Evolutionary conservation across 192 early-diverging fungal species (phyloP).

Genomic region (Thamnidium elegans): DNA sequence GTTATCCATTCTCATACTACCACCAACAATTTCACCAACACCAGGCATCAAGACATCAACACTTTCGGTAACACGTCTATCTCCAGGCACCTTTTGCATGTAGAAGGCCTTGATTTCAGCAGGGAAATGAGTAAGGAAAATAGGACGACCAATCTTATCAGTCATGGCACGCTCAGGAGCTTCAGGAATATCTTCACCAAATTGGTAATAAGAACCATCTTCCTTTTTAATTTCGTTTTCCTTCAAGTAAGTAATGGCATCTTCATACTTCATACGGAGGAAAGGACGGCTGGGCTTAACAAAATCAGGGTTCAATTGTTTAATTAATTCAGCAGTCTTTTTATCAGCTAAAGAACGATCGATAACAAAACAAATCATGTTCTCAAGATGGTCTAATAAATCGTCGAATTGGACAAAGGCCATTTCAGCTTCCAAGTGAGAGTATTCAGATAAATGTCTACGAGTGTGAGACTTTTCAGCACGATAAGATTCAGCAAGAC

Average conservation of each 20-base stretch:
- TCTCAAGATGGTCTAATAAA: constrained; percentile 81
- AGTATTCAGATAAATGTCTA: constrained; percentile 94
- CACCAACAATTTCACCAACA: constrained; percentile 98
- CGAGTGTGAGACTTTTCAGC: constrained; percentile 97
- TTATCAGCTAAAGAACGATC: constrained; percentile 77
- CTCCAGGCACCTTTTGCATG: constrained; percentile 90
- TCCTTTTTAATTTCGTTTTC: constrained; percentile 87
- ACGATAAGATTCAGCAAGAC: constrained; percentile 94
- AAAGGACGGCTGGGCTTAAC: constrained; percentile 82
- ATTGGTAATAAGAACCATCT: constrained; percentile 86
- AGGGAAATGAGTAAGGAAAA: constrained; percentile 96
- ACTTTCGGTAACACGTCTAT: constrained; percentile 86
- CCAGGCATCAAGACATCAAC: constrained; percentile 98
- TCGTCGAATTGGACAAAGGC: constrained; percentile 94
- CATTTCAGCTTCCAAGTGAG: constrained; percentile 96
- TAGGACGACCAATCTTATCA: constrained; percentile 94
- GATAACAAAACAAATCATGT: constrained; percentile 78
- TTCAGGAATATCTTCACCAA: constrained; percentile 99
- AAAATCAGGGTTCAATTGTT: constrained; percentile 92
- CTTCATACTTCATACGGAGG: constrained; percentile 92
- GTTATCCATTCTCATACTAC: constrained; percentile 94
- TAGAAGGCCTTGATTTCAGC: constrained; percentile 98
- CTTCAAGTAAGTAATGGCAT: constrained; percentile 94
- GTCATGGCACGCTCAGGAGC: constrained; percentile 98
- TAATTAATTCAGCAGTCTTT: constrained; percentile 66